Base-by-base conservation (phyloP, 2,329 filamentous ascomycete genomes). In the Nannizzia gypsea region DNA sequence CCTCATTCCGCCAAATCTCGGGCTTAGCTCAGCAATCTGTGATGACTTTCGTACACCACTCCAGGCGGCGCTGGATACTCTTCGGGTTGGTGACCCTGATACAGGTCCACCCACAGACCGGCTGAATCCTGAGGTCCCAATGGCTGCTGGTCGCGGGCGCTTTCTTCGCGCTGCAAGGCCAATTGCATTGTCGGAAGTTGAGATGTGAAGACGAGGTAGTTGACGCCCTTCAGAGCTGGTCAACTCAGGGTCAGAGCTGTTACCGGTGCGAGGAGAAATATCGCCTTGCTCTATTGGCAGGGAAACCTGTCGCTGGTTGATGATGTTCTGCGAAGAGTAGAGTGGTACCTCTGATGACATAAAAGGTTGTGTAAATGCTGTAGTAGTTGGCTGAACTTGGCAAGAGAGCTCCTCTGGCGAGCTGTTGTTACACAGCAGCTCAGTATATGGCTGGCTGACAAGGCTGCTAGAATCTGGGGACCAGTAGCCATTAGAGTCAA, bases 91-190 rank as follows among this genome's bases (percentile, higher is more conserved):
- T 9, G 76, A 76, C 28, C 75, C 73, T 24, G 74, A 70, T 6
- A 74, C 71, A 4, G 74, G 68, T 13, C 69, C 71, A 6, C 50
- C 38, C 1, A 60, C 13, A 8, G 55, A 13, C n/a, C 58, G 58
- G 36, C 40, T 58, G 44, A 59, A 56, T 9, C 56, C 58, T 20
- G 40, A 68, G 13, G 75, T 77, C 34, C 75, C 76, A 63, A 78
- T 74, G 55, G 75, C 74, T 58, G 76, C 74, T 36, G 76, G 76
- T 56, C 76, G 68, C 13, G 76, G 76, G 38, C 75, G 71, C 64
- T 77, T 78, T 60, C 76, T 70, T 54, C 76, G 71, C 5, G 75
- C 74, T 34, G 76, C 76, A 63, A 78, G 69, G 61, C 78, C 76
- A 54, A 77, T 67, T 63, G 76, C 71, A 60, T 74, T 75, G 46